Base-by-base conservation (phyloP, 2,329 filamentous ascomycete genomes). In the Trichoderma sp. region DNA sequence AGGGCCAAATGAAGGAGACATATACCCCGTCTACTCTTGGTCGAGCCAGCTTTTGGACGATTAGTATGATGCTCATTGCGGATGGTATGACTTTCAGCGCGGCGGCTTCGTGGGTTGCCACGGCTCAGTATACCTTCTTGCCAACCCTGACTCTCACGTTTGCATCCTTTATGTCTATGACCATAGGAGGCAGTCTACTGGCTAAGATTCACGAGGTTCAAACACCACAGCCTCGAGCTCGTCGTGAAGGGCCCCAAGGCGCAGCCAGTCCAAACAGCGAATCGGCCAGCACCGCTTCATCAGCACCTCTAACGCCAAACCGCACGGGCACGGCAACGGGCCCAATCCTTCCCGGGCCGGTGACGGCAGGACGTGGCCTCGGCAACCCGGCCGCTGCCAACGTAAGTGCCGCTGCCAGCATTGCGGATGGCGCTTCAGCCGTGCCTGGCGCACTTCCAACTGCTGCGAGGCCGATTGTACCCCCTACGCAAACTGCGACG, bases 1-100 rank as follows among this genome's bases (percentile, higher is more conserved):
- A 92, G 80, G 82, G 86, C 64, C 92, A 93, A 83, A 91, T 92
- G 85, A 89, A 89, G 77, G 91, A 93, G 80, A 89, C 91, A 1
- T 91, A 87, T 64, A 93, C 92, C 8, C 92, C 92, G 3, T 93
- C 91, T 0, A 93, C 91, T 2, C 86, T 93, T 78, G 91, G 90
- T 4, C 87, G 92, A 21, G 88, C 93, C 79, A 93, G 91, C 82
- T 91, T 93, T 80, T 88, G 88, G 80, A 92, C 91, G 0, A 86
- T 89, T 29, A 87, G 87, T 68, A 87, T 89, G 77, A 92, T 93
- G 89, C 84, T 92, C 38, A 85, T 93, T 75, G 89, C 89, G 18
- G 91, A 93, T 78, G 90, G 89, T 12, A 85, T 92, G 77, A 85
- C 89, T 4, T 91, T 92, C 77, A 85, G 86, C 3, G 86, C 86